These are phyloP conservation scores for Bidens hawaiensis DNA, from an alignment of 140 eudicot species.

Conservation along the genomic window DNA sequence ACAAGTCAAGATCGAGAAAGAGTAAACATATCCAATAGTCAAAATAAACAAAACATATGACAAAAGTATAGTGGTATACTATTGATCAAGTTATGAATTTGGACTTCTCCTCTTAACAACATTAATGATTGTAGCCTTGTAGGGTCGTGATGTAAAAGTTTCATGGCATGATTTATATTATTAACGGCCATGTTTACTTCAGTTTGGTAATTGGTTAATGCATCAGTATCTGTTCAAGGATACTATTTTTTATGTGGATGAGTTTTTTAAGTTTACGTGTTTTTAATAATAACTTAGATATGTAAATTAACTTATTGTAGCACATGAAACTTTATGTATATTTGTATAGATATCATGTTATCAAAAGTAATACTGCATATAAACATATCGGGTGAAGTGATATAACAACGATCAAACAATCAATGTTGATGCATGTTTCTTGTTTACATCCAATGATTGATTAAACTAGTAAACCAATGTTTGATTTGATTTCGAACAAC, in stretches of 20 bases:
- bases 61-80: not conserved
- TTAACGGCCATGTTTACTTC: not conserved
- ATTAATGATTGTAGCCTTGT: not conserved
- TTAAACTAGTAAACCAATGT: not conserved
- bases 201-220: not conserved
- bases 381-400: conserved; percentile 19
- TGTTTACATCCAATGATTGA: not conserved
- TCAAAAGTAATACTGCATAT: conserved; percentile 3
- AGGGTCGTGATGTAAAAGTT: not conserved
- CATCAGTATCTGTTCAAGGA: not conserved
- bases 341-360: not conserved
- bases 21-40: no score
- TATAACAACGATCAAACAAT: conserved; percentile 15
- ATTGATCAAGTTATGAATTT: not conserved
- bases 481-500: not conserved
- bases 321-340: not conserved
- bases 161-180: not conserved
- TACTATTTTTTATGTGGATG: not conserved
- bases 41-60: not conserved
- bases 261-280: not conserved
- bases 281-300: not conserved
- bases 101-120: not conserved
- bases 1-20: no score
- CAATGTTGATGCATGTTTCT: conserved; percentile 1
- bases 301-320: not conserved